Conservation (phyloP, 78 protist genomes). For the Pigoraptor vietnamica region DNA sequence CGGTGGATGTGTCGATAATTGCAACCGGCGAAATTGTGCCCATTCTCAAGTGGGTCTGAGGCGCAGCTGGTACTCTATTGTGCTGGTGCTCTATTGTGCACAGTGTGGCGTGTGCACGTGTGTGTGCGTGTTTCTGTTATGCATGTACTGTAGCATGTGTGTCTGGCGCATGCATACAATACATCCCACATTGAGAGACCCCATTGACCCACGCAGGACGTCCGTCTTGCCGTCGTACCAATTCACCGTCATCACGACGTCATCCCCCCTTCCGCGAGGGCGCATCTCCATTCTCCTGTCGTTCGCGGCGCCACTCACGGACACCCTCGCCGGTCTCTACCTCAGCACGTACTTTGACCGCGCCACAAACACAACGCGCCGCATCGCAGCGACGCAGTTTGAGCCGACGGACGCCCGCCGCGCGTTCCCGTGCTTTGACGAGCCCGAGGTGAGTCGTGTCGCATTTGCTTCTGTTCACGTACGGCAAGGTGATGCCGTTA, state of each 20-base stretch:
- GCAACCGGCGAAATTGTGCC: not conserved
- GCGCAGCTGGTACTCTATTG: not conserved
- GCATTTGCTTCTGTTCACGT: no score
- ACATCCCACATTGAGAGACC: no score
- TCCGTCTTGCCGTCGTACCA: not conserved
- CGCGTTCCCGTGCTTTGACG: constrained; percentile 84
- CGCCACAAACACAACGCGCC: not conserved
- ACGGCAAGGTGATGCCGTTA: no score
- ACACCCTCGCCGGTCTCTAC: not conserved
- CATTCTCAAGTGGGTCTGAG: no score
- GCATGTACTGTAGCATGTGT: no score
- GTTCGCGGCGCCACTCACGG: not conserved
- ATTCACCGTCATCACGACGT: not conserved
- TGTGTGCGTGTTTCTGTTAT: no score
- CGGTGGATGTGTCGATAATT: not conserved
- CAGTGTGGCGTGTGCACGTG: no score
- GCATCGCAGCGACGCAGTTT: constrained; percentile 82
- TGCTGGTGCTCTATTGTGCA: not conserved
- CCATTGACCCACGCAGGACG: no score
- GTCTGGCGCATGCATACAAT: no score
- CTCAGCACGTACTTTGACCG: not conserved
- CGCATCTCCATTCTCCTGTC: not conserved
- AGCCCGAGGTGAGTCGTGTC: no score
- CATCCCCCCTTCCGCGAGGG: not conserved
- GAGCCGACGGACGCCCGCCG: constrained; percentile 83